Conservation (phyloP, 2,329 filamentous ascomycete species). For the Fusarium staphyleae region DNA sequence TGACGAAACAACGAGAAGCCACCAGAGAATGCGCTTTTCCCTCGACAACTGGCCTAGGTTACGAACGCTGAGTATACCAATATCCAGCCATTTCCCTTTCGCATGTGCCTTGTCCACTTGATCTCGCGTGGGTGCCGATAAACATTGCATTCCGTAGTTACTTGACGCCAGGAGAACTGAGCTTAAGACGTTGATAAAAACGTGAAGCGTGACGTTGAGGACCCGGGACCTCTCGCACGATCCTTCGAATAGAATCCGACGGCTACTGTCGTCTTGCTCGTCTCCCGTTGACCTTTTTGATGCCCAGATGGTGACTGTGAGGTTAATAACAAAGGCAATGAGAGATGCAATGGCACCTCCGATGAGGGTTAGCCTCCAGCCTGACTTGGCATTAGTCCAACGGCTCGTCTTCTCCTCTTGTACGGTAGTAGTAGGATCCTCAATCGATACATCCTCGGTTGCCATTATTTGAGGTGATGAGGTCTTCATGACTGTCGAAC, state of each 20-base stretch:
- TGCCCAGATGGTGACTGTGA: constrained; percentile 6
- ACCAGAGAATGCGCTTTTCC: constrained; percentile 1
- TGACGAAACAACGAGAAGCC: constrained; percentile 3
- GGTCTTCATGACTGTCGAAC: too few relatives aligned
- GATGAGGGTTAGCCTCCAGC: constrained; percentile 6
- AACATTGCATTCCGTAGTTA: constrained; percentile 48
- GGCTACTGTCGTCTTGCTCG: background rate
- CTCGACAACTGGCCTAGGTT: constrained; percentile 11
- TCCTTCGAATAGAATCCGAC: constrained; percentile 2
- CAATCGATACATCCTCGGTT: too few relatives aligned
- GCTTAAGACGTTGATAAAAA: constrained; percentile 24
- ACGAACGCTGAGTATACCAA: constrained; percentile 26
- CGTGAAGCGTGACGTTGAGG: constrained; percentile 11
- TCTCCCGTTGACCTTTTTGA: background rate
- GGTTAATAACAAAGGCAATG: constrained; percentile 3
- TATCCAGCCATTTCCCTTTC: constrained; percentile 23
- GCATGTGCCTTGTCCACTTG: constrained; percentile 39
- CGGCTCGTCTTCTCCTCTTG: too few relatives aligned
- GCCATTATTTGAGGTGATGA: too few relatives aligned
- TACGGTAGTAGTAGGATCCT: too few relatives aligned
- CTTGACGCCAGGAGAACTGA: constrained; percentile 29
- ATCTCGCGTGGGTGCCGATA: constrained; percentile 43
- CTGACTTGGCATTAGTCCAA: background rate
- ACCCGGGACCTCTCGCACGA: background rate
- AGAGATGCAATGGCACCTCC: background rate